Evolutionary conservation across 495 filamentous ascomycete genomes (phyloP).

Genomic region (Tuber aestivum): DNA sequence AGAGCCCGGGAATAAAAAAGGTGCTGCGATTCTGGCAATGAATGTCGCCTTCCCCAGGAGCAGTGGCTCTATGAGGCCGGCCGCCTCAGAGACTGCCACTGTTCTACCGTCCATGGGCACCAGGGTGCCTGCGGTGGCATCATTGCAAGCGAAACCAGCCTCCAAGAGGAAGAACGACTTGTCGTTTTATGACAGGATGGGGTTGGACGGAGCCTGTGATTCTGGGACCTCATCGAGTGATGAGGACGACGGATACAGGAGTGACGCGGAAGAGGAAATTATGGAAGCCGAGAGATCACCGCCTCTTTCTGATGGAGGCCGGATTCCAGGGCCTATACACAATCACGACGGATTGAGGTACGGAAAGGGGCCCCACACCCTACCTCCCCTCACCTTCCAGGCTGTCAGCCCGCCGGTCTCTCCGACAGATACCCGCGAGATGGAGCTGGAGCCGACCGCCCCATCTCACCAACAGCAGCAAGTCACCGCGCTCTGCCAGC

Average conservation of each 20-base stretch:
- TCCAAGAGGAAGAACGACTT: slow-evolving; percentile 13
- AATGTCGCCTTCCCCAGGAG: not conserved
- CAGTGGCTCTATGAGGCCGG: not conserved
- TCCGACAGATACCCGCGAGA: slow-evolving; percentile 13
- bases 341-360: not conserved
- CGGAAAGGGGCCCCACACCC: slow-evolving; percentile 1
- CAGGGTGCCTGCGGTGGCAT: slow-evolving; percentile 1
- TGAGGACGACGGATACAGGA: slow-evolving; percentile 36
- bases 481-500: slow-evolving; percentile 17
- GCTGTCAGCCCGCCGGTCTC: slow-evolving; percentile 22
- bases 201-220: slow-evolving; percentile 29
- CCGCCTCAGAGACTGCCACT: not conserved
- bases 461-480: slow-evolving; percentile 12
- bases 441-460: slow-evolving; percentile 12
- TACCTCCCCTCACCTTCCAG: slow-evolving; percentile 7
- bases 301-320: not conserved
- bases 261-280: slow-evolving; percentile 34
- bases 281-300: slow-evolving; percentile 32
- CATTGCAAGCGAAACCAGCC: not conserved
- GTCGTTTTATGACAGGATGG: slow-evolving; percentile 16
- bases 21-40: not conserved
- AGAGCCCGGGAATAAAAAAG: slow-evolving; percentile 6
- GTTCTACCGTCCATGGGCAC: not conserved
- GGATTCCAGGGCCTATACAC: not conserved
- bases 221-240: slow-evolving; percentile 34